phyloP scores from a whole-genome alignment of 2,329 filamentous ascomycete species.

The Zymoseptoria crescenta region DNA sequence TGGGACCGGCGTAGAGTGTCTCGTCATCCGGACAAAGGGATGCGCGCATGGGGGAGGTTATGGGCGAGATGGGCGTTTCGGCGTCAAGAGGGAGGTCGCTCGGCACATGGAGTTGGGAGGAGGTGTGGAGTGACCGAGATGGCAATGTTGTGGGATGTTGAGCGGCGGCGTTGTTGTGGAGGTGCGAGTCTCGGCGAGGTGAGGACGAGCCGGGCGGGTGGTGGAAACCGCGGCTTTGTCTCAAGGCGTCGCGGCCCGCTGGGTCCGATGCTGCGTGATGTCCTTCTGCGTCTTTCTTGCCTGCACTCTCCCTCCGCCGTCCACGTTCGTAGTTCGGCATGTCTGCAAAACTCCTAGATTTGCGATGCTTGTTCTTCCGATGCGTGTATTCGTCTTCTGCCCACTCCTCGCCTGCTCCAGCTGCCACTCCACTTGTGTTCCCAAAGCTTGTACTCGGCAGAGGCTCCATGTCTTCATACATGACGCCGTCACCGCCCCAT shows the following conservation, averaged over 20 bases:
- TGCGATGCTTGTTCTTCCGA: constrained; percentile 25
- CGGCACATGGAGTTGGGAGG: constrained; percentile 12
- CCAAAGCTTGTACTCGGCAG: constrained; percentile 31
- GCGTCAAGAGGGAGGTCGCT: constrained; percentile 26
- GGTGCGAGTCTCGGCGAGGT: not conserved
- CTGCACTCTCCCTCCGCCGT: constrained; percentile 33
- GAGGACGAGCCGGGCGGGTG: not conserved
- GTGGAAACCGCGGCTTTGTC: constrained; percentile 22
- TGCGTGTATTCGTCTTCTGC: constrained; percentile 14
- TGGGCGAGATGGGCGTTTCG: constrained; percentile 10
- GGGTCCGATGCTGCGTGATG: constrained; percentile 37
- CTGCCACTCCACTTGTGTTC: constrained; percentile 2
- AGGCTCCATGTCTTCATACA: constrained; percentile 25
- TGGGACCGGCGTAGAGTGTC: constrained; percentile 96
- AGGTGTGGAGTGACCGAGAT: constrained; percentile 19
- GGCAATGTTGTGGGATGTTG: constrained; percentile 20
- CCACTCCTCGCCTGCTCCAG: constrained; percentile 9
- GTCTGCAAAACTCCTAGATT: constrained; percentile 68
- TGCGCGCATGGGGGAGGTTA: constrained; percentile 20
- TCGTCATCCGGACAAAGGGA: constrained; percentile 58
- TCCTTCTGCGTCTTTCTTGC: not conserved
- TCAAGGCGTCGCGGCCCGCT: constrained; percentile 24
- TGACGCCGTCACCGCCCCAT: constrained; percentile 32
- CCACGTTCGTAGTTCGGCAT: constrained; percentile 67
- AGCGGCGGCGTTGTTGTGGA: not conserved